phyloP scores from a whole-genome alignment of 169 alveolate genomes.

The Plasmodium malariae region DNA sequence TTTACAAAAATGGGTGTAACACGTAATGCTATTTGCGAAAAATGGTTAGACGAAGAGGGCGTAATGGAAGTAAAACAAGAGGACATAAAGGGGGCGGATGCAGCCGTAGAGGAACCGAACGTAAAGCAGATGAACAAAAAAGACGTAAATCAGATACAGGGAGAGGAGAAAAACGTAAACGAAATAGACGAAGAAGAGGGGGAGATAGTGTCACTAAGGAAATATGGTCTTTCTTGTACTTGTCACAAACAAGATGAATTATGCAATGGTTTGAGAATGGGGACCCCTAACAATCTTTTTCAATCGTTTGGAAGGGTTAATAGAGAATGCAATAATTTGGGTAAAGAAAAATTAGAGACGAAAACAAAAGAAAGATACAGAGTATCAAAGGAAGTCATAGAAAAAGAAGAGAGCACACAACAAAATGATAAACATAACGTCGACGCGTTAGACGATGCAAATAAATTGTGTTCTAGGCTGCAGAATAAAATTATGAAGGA shows the following conservation, averaged over 20 bases:
- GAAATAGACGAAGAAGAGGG: background rate
- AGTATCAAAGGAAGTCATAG: background rate
- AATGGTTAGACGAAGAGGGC: background rate
- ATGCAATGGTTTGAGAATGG: background rate
- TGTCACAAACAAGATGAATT: background rate
- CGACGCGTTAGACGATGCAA: background rate
- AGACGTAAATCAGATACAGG: background rate
- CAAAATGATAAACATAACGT: background rate
- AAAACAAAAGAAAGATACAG: background rate
- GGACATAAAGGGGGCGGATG: background rate
- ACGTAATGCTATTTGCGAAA: background rate
- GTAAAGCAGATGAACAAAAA: background rate
- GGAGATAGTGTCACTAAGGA: background rate
- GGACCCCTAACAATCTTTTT: slow-evolving; percentile 8
- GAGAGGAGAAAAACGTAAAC: background rate
- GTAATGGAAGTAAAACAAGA: background rate
- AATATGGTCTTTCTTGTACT: slow-evolving; percentile 6
- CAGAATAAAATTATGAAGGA: slow-evolving; percentile 10
- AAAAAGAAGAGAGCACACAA: background rate
- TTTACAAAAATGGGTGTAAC: too few relatives aligned
- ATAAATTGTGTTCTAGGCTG: slow-evolving; percentile 9
- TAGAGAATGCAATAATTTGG: background rate
- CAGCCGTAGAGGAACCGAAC: background rate
- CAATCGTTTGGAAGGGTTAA: slow-evolving; percentile 8
- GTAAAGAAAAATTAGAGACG: background rate